A percentile compares a stretch with the other conserved stretches of the same genome.
These are phyloP conservation scores for Zygoascus flipseniorum DNA, from an alignment of 805 yeast genomes.

Conservation along the genomic window DNA sequence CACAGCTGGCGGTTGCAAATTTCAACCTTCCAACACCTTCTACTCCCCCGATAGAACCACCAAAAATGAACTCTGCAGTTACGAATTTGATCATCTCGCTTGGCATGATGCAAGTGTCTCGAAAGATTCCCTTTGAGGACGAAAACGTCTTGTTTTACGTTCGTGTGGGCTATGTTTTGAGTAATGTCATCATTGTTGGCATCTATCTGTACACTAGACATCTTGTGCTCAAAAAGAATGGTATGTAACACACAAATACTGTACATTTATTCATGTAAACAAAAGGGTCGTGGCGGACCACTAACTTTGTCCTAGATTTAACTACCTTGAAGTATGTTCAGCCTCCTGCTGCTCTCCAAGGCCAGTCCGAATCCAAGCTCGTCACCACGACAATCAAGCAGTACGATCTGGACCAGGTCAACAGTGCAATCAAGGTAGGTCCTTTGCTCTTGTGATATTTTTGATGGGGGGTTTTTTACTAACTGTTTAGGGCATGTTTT, in stretches of 20 bases:
- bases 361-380: conserved; percentile 57
- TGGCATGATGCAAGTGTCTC: conserved; percentile 92
- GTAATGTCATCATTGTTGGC: conserved; percentile 56
- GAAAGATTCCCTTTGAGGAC: conserved; percentile 81
- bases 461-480: background rate
- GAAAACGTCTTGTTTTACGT: conserved; percentile 65
- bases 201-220: conserved; percentile 58
- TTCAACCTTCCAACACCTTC: conserved; percentile 1
- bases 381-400: conserved; percentile 90
- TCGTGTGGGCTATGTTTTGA: conserved; percentile 59
- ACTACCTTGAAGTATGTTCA: conserved; percentile 87
- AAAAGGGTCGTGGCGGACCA: background rate
- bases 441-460: background rate
- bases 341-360: conserved; percentile 72
- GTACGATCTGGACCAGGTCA: conserved; percentile 84
- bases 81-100: conserved; percentile 84
- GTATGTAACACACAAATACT: conserved; percentile 15
- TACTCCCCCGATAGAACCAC: background rate
- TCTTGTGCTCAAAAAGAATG: conserved; percentile 66
- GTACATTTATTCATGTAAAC: too few relatives aligned
- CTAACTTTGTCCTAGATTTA: conserved; percentile 35
- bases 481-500: conserved; percentile 47
- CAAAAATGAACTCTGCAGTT: conserved; percentile 75
- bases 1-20: background rate
- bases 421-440: conserved; percentile 52